A percentile compares a stretch with the other conserved stretches of the same genome.
Evolutionary conservation across 2,329 filamentous ascomycete genomes (phyloP).

Genomic region (Trichoderma sp.): DNA sequence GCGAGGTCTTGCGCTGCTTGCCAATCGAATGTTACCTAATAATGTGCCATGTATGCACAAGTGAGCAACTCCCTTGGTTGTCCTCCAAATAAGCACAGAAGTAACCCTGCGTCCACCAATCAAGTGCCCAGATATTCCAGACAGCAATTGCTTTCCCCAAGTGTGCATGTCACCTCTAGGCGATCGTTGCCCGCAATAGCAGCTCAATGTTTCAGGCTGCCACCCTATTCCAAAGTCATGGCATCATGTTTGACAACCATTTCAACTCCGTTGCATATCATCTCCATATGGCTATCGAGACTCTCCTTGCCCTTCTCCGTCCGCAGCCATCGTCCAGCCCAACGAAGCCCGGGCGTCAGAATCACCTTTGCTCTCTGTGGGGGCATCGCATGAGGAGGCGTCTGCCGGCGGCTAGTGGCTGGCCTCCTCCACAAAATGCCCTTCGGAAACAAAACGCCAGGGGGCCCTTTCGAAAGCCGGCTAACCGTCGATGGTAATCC

Average conservation of each 20-base stretch:
- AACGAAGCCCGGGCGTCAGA: neutral
- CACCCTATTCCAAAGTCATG: constrained; percentile 21
- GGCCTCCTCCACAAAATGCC: constrained; percentile 4
- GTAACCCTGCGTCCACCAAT: neutral
- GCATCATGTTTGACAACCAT: neutral
- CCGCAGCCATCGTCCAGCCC: neutral
- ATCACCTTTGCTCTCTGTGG: neutral
- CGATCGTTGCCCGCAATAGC: constrained; percentile 16
- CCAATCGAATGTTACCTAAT: too few species aligned
- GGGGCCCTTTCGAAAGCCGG: constrained; percentile 8
- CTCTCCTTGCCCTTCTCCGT: neutral
- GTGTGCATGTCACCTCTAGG: neutral
- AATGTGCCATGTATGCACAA: too few species aligned
- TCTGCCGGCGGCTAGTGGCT: constrained; percentile 1
- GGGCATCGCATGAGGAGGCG: constrained; percentile 2
- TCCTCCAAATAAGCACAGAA: too few species aligned
- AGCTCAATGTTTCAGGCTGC: constrained; percentile 7
- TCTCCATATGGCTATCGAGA: neutral
- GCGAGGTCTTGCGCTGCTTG: too few species aligned
- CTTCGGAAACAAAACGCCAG: constrained; percentile 5
- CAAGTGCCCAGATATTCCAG: neutral
- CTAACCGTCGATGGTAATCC: constrained; percentile 28
- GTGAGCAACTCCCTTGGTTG: too few species aligned
- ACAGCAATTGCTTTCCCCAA: neutral
- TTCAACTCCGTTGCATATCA: neutral